A percentile compares a stretch with the other conserved stretches of the same genome.
These are phyloP conservation scores for Fusarium sp. DNA, from an alignment of 2,329 filamentous ascomycete species.

Conservation along the genomic window DNA sequence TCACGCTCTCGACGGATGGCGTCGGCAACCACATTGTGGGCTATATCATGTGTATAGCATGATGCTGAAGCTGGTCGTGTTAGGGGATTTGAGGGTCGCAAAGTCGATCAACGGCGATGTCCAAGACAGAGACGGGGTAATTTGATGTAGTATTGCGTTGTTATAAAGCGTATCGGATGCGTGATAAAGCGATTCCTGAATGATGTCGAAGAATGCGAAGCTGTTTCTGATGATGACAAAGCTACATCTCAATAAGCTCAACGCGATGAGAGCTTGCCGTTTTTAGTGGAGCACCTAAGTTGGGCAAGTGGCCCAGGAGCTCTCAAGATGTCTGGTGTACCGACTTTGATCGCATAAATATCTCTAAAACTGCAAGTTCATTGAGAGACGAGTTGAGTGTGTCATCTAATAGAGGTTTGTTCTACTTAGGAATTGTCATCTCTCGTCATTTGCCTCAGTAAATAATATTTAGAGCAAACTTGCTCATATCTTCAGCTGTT, in stretches of 20 bases:
- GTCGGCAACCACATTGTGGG: slow-evolving; percentile 63
- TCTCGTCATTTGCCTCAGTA: too few species aligned
- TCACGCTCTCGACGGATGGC: slow-evolving; percentile 67
- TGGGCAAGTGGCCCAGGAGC: too few species aligned
- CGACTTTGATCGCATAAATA: too few species aligned
- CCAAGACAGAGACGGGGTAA: neutral
- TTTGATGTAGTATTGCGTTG: neutral
- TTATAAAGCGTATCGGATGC: neutral
- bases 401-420: too few species aligned
- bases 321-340: too few species aligned
- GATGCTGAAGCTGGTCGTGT: slow-evolving; percentile 43
- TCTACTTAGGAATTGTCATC: too few species aligned
- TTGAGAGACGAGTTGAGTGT: too few species aligned
- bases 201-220: slow-evolving; percentile 14
- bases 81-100: slow-evolving; percentile 13
- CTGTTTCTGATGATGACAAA: slow-evolving; percentile 44
- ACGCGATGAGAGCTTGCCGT: slow-evolving; percentile 16
- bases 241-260: slow-evolving; percentile 28
- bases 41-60: slow-evolving; percentile 54
- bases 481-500: too few species aligned
- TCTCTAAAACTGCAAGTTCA: too few species aligned
- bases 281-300: slow-evolving; percentile 29
- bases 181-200: neutral
- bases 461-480: too few species aligned
- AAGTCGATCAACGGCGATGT: slow-evolving; percentile 7